Evolutionary conservation across 495 filamentous ascomycete species (phyloP), one percentile per base, ranked within the genome.

Genomic region (Xylaria bambusicola): DNA sequence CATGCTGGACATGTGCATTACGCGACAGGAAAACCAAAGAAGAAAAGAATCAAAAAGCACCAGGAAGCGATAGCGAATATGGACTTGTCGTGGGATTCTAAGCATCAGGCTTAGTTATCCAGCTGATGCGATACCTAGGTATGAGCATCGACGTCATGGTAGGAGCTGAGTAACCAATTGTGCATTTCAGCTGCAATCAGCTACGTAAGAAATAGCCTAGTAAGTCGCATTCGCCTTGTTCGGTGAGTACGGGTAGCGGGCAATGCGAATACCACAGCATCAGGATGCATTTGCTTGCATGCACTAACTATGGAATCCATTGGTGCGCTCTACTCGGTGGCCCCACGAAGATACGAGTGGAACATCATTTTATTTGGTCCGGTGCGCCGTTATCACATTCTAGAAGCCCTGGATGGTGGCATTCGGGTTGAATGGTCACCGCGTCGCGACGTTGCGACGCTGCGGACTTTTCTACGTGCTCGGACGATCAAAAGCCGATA

Each of bases 1-100:
- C 42, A 40, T 38, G 54, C 44, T 57, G 42, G 54, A 46, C 40
- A 46, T 56, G 24, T 10, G 35, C 40, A 21, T 45, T 23, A 24
- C 12, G 17, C n/a, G 20, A 29, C 31, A n/a, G n/a, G n/a, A n/a
- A n/a, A 10, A 5, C 10, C 10, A 27, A 53, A 53, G 24, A 18
- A 10, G 9, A 15, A 33, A 18, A 31, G 8, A 21, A 33, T 27
- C 31, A 47, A 10, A 23, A 33, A 33, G 29, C 29, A 33, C n/a
- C n/a, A n/a, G n/a, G 10, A 48, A 38, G 17, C 29, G n/a, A 26
- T 15, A 26, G 15, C 10, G 29, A 47, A 26, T 18, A 57, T 33
- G 38, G 26, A 54, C 2, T n/a, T 44, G 0, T 54, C 24, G 15
- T 21, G 17, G 21, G 3, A 40, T 24, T 18, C 23, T 40, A 31